Conservation (phyloP, 192 early-diverging fungal species). For the Dissophora ornata region DNA sequence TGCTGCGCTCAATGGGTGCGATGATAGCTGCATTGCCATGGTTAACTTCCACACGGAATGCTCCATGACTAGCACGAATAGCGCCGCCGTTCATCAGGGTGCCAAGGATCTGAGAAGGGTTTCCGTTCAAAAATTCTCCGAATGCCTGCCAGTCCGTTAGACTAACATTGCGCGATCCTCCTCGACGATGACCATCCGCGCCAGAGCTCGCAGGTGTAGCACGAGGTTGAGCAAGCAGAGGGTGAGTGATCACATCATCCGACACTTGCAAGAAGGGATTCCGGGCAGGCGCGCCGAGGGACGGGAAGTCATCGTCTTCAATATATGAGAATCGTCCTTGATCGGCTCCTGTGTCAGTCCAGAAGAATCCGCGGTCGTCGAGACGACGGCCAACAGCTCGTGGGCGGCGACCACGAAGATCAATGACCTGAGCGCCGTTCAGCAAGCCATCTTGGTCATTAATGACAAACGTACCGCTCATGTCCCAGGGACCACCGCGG, state of each 20-base stretch:
- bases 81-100: constrained; percentile 45
- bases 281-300: constrained; percentile 48
- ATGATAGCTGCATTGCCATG: constrained; percentile 22
- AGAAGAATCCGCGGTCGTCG: constrained; percentile 54
- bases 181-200: constrained; percentile 27
- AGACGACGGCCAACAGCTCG: constrained; percentile 45
- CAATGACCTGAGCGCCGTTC: constrained; percentile 46
- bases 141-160: constrained; percentile 69
- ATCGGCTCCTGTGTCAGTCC: constrained; percentile 35
- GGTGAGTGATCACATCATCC: constrained; percentile 75
- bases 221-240: constrained; percentile 69
- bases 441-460: constrained; percentile 48
- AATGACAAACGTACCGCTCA: constrained; percentile 47
- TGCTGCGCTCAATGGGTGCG: constrained; percentile 7
- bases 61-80: constrained; percentile 37
- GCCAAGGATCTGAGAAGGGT: constrained; percentile 35
- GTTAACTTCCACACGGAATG: constrained; percentile 48
- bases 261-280: constrained; percentile 47
- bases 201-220: constrained; percentile 11
- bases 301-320: constrained; percentile 46
- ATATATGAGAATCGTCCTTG: constrained; percentile 50
- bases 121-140: constrained; percentile 68
- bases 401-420: constrained; percentile 57
- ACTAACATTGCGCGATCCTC: constrained; percentile 48
- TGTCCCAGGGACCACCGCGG: constrained; percentile 50